phyloP scores from a whole-genome alignment of 208 protist genomes.

The Trypanosoma vivax region DNA sequence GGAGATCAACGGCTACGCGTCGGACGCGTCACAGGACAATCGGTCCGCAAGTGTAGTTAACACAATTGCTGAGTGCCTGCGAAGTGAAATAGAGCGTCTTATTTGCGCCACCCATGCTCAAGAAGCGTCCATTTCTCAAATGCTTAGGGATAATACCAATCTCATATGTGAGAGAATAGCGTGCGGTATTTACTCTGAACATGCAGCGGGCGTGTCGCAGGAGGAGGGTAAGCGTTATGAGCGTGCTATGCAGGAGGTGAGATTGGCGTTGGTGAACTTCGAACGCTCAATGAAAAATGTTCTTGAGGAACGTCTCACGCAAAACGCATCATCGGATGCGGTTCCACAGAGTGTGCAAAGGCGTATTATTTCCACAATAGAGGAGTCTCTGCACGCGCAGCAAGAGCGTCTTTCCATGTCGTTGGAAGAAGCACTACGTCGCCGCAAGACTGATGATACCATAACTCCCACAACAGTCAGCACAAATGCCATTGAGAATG shows the following conservation, averaged over 20 bases:
- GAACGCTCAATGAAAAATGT: conserved; percentile 9
- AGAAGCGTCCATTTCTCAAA: conserved; percentile 12
- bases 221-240: neutral
- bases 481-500: conserved; percentile 3
- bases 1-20: conserved; percentile 8
- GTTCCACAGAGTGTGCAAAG: conserved; percentile 13
- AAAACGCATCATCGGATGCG: neutral
- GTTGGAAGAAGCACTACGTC: conserved; percentile 35
- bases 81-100: conserved; percentile 17
- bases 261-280: conserved; percentile 6
- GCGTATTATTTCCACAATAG: conserved; percentile 39
- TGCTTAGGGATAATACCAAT: conserved; percentile 17
- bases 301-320: conserved; percentile 1
- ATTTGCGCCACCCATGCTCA: conserved; percentile 10
- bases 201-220: neutral
- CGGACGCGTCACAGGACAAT: conserved; percentile 12
- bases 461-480: too few relatives aligned
- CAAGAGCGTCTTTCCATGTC: conserved; percentile 37
- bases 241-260: conserved; percentile 1
- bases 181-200: conserved; percentile 10
- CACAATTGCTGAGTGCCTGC: conserved; percentile 10
- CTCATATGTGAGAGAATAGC: conserved; percentile 16
- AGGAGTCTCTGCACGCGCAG: conserved; percentile 37
- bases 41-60: conserved; percentile 15
- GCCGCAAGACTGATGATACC: too few relatives aligned